phyloP scores from a whole-genome alignment of 148 eudicot genomes.

The Salicornia ramosissima region DNA sequence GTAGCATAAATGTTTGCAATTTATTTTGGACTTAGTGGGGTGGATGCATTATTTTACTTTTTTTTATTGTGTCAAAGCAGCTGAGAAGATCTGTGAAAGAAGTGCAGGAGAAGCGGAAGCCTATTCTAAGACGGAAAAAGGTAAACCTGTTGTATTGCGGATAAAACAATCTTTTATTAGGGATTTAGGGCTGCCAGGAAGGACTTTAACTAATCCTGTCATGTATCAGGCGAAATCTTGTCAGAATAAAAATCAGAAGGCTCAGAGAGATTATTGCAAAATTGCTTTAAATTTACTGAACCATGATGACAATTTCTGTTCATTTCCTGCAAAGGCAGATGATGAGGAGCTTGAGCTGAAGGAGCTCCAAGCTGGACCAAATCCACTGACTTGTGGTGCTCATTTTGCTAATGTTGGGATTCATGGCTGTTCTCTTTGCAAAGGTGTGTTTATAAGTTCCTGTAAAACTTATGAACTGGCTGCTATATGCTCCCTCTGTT shows the following conservation, averaged over 20 bases:
- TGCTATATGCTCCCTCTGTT: not conserved
- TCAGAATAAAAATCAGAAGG: conserved; percentile 38
- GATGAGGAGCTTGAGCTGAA: conserved; percentile 93
- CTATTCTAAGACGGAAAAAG: conserved; percentile 43
- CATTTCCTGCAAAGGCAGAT: conserved; percentile 48
- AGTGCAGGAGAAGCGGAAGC: conserved; percentile 48
- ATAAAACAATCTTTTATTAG: not conserved
- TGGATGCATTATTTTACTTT: not conserved
- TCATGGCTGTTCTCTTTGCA: conserved; percentile 85
- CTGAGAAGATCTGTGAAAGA: conserved; percentile 43
- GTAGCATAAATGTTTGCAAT: conserved; percentile 7
- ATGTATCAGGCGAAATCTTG: conserved; percentile 42
- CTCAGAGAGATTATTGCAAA: conserved; percentile 53
- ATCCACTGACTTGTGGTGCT: conserved; percentile 59
- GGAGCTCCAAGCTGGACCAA: conserved; percentile 68
- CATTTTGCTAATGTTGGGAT: conserved; percentile 59
- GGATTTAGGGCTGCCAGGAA: conserved; percentile 11
- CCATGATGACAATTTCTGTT: conserved; percentile 39
- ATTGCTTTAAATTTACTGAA: conserved; percentile 48
- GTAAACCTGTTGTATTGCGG: conserved; percentile 26
- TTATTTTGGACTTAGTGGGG: conserved; percentile 1
- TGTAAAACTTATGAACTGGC: not conserved
- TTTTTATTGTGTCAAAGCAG: conserved; percentile 22
- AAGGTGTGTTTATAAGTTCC: conserved; percentile 45
- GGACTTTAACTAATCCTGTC: conserved; percentile 13